Evolutionary conservation across 1,284 basidiomycete genomes (phyloP), one percentile per base, ranked within the genome.

Genomic region (Bjerkandera adusta): DNA sequence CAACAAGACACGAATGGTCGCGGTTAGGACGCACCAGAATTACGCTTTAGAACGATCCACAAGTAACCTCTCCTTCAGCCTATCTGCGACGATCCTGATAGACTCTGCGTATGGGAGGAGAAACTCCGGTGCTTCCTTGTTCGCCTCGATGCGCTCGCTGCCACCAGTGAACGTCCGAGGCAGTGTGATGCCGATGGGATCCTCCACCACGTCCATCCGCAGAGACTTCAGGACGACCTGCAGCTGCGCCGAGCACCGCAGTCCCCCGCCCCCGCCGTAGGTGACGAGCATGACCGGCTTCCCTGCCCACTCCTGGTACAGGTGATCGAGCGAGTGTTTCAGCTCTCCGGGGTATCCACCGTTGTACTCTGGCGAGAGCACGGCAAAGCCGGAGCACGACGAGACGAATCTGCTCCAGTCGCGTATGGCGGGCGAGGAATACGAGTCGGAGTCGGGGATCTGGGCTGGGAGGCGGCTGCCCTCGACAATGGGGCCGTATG

Each of bases 311-410:
- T 64, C 62, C 49, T 55, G 57, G 56, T 57, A 63, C 21, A 64
- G 52, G 34, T 64, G 62, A 39, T 64, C 62, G 46, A 64, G 39
- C 13, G 60, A 53, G 49, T 62, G 60, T 54, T 64, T 64, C 35
- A 64, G 50, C 46, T 60, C 57, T 8, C 61, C 62, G 1, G 62
- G 59, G 48, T 58, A 59, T 5, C 52, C 53, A 34, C 57, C 55
- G 53, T 63, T 64, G 52, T 63, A 63, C 51, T 63, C 57, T 1
- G 62, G 61, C 3, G 57, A 48, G 42, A 64, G 52, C 21, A 64
- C 35, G 43, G 61, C 53, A 52, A 62, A 55, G 18, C 47, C 61
- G 43, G 41, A 47, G 52, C 55, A 59, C 3, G 58, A 57, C 40
- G 52, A 48, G 30, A 62, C 51, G 55, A 60, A 56, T 8, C 42